A percentile compares a stretch with the other conserved stretches of the same genome.
Evolutionary conservation across 345 rosid genomes (phyloP).

Genomic region (Geranium rotundifolium): DNA sequence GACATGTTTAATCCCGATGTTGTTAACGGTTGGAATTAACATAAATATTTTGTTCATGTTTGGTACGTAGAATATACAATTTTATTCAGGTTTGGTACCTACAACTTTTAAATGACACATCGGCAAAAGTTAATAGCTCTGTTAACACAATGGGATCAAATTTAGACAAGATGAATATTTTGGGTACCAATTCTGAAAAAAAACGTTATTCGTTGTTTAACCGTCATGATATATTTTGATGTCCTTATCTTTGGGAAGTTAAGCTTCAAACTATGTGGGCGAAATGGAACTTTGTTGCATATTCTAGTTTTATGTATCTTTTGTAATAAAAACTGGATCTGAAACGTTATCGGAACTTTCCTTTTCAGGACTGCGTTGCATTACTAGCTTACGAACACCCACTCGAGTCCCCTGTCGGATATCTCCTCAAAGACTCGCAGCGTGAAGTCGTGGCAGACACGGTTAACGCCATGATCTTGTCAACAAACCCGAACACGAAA

Average conservation of each 20-base stretch:
- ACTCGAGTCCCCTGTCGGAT: slow-evolving; percentile 51
- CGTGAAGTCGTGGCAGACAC: slow-evolving; percentile 88
- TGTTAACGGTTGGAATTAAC: too few relatives aligned
- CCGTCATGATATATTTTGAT: too few relatives aligned
- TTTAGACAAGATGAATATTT: too few relatives aligned
- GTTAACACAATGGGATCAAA: too few relatives aligned
- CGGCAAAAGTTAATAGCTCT: too few relatives aligned
- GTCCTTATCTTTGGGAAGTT: not conserved
- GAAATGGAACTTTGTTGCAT: not conserved
- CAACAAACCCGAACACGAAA: slow-evolving; percentile 53
- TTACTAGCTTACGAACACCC: slow-evolving; percentile 72
- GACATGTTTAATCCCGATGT: too few relatives aligned
- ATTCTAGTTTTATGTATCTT: not conserved
- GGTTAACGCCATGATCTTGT: slow-evolving; percentile 68
- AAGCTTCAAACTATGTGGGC: not conserved
- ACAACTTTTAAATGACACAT: too few relatives aligned
- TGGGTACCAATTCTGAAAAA: too few relatives aligned
- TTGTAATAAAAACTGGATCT: not conserved
- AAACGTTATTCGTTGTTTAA: too few relatives aligned
- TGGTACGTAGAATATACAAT: too few relatives aligned
- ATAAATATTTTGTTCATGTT: too few relatives aligned
- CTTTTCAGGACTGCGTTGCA: slow-evolving; percentile 67
- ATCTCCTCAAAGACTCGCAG: slow-evolving; percentile 63
- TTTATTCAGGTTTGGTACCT: too few relatives aligned
- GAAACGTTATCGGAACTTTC: not conserved